A percentile compares a stretch with the other conserved stretches of the same genome.
phyloP scores from a whole-genome alignment of 495 filamentous ascomycete species.

The Entonaema liquescens region DNA sequence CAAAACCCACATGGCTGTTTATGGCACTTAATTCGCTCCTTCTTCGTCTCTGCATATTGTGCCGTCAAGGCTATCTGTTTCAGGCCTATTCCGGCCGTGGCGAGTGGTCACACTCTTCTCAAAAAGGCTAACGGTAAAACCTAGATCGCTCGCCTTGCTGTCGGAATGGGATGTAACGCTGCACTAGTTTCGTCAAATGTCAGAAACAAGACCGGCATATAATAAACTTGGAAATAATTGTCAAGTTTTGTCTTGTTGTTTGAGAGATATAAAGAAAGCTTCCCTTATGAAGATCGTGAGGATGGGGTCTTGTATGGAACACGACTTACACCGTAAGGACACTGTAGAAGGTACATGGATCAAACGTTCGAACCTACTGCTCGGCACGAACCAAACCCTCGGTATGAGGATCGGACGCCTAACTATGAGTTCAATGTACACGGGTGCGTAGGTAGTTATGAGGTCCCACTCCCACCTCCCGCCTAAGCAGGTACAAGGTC shows the following conservation, averaged over 20 bases:
- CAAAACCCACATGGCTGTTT: neutral
- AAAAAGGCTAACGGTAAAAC: constrained; percentile 1
- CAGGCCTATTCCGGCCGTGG: neutral
- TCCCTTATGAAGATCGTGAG: neutral
- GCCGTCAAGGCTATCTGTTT: constrained; percentile 1
- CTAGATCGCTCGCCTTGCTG: neutral
- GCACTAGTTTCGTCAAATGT: neutral
- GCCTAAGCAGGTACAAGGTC: neutral
- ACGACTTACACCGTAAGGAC: constrained; percentile 17
- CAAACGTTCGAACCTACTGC: constrained; percentile 4
- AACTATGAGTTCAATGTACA: constrained; percentile 1
- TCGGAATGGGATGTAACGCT: neutral
- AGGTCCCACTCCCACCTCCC: constrained; percentile 13
- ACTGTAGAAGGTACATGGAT: constrained; percentile 24
- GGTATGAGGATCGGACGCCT: constrained; percentile 21
- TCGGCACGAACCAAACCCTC: constrained; percentile 9
- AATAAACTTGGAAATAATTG: neutral
- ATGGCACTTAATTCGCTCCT: constrained; percentile 9
- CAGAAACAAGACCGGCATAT: neutral
- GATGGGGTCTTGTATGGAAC: constrained; percentile 8
- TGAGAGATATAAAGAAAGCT: neutral
- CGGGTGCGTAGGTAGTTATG: constrained; percentile 1
- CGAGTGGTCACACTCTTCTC: constrained; percentile 2
- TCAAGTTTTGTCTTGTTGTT: neutral
- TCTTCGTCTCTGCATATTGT: neutral